phyloP scores from a whole-genome alignment of 2,329 filamentous ascomycete species.

The Hypocrella siamensis region DNA sequence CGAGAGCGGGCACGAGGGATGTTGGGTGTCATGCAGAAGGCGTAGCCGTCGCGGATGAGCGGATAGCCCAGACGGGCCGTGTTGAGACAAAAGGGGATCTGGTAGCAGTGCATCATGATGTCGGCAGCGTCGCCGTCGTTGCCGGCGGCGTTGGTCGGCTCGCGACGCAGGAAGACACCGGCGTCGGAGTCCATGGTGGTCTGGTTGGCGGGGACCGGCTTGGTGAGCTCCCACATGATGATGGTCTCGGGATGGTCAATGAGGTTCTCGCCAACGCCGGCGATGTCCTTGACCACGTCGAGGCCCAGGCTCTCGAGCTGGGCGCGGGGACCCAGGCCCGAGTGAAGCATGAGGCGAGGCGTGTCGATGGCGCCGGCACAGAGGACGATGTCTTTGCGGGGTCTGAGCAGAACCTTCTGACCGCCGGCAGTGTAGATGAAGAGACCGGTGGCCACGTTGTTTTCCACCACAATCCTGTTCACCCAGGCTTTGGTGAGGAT shows the following conservation, averaged over 20 bases:
- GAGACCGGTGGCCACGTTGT: conserved; percentile 57
- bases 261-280: conserved; percentile 45
- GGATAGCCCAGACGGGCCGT: conserved; percentile 64
- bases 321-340: conserved; percentile 37
- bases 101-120: conserved; percentile 95
- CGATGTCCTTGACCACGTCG: conserved; percentile 38
- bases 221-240: conserved; percentile 63
- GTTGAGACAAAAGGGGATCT: conserved; percentile 84
- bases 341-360: conserved; percentile 47
- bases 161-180: conserved; percentile 72
- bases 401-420: conserved; percentile 37
- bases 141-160: conserved; percentile 48
- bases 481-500: conserved; percentile 83
- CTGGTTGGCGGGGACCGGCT: conserved; percentile 58
- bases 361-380: conserved; percentile 72
- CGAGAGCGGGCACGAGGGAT: conserved; percentile 70
- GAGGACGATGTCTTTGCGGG: conserved; percentile 64
- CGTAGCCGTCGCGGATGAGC: conserved; percentile 49
- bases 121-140: conserved; percentile 66
- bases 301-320: conserved; percentile 39
- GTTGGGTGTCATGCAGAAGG: conserved; percentile 89
- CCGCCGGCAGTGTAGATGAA: conserved; percentile 45
- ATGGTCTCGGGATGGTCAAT: conserved; percentile 45
- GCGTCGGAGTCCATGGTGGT: conserved; percentile 88
- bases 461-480: conserved; percentile 58